Percentiles rank a stretch among this genome's conserved stretches.
Evolutionary conservation across 2,329 filamentous ascomycete species (phyloP).

Genomic region (Neopestalotiopsis clavispora): DNA sequence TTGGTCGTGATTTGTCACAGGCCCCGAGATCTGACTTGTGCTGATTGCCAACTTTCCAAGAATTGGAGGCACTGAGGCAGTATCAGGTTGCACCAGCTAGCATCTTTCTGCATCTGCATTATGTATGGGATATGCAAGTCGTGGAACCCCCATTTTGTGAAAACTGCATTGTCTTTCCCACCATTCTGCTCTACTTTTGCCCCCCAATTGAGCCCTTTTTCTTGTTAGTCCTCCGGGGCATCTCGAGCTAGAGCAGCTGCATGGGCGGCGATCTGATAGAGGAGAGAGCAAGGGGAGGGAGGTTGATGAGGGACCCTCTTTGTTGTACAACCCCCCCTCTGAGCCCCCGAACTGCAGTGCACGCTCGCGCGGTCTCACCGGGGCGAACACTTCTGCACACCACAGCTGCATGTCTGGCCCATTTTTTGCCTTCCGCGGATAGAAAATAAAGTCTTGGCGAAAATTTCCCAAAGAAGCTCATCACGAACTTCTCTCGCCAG

Average conservation of each 20-base stretch:
- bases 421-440: neutral
- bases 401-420: neutral
- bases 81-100: neutral
- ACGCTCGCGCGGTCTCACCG: neutral
- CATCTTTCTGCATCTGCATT: neutral
- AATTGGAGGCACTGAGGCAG: neutral
- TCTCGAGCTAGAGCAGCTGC: neutral
- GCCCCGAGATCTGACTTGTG: too few relatives aligned
- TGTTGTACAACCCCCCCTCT: neutral
- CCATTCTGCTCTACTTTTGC: neutral
- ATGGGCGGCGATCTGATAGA: neutral
- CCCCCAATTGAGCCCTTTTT: neutral
- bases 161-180: neutral
- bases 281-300: neutral
- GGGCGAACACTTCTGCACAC: neutral
- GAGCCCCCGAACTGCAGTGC: neutral
- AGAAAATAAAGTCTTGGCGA: neutral
- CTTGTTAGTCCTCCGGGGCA: neutral
- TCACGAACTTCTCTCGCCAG: neutral
- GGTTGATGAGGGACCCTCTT: neutral
- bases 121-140: neutral
- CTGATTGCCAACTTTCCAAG: conserved; percentile 2
- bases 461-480: neutral
- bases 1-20: neutral
- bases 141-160: neutral